A percentile compares a stretch with the other conserved stretches of the same genome.
These are phyloP conservation scores for Avena atlantica DNA, from an alignment of 176 grass and related monocot species.

Conservation along the genomic window DNA sequence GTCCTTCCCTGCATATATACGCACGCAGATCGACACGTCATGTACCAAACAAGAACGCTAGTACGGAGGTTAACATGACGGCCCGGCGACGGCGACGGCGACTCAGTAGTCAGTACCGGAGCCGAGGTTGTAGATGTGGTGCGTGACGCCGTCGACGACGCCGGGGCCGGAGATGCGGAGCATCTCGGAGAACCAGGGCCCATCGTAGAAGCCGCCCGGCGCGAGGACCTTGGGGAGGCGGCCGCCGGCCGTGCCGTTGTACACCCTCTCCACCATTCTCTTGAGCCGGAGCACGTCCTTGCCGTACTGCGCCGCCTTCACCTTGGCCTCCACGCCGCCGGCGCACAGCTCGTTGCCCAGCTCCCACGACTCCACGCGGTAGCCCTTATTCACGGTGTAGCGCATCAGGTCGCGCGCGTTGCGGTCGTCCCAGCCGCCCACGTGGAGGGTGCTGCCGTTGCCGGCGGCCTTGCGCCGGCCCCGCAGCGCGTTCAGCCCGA, in stretches of 20 bases:
- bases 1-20: conserved; percentile 48
- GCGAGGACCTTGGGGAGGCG: conserved; percentile 49
- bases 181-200: conserved; percentile 64
- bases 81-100: not conserved
- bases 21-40: no score
- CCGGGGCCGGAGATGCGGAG: conserved; percentile 51
- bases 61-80: not conserved
- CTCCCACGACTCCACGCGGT: conserved; percentile 68
- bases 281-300: conserved; percentile 51
- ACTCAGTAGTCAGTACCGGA: conserved; percentile 30
- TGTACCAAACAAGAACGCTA: not conserved
- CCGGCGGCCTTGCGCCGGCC: conserved; percentile 45
- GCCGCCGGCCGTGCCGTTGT: conserved; percentile 28
- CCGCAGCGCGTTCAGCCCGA: conserved; percentile 66
- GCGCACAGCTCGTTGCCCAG: conserved; percentile 70
- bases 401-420: conserved; percentile 61
- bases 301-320: conserved; percentile 50
- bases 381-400: conserved; percentile 52
- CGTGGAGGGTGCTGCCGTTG: conserved; percentile 35
- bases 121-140: conserved; percentile 78
- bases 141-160: conserved; percentile 60
- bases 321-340: conserved; percentile 51
- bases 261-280: conserved; percentile 40
- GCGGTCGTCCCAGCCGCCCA: conserved; percentile 50
- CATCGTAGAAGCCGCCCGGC: conserved; percentile 64